A percentile compares a stretch with the other conserved stretches of the same genome.
Evolutionary conservation across 352 stramenopile species (phyloP).

Genomic region (Phytopythium mirpurense): DNA sequence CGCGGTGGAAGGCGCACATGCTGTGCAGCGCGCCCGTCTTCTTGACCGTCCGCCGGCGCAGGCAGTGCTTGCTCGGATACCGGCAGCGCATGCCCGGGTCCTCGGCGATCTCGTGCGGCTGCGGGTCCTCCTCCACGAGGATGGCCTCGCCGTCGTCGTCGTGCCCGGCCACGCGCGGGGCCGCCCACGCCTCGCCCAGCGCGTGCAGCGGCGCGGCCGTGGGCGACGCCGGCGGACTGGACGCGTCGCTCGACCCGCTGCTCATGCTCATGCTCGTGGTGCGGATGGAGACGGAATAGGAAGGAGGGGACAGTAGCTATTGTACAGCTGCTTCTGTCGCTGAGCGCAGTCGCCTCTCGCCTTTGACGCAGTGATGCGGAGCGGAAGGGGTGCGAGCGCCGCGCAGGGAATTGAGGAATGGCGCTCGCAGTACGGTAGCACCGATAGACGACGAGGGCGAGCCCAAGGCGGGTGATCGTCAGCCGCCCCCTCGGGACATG

Average conservation of each 20-base stretch:
- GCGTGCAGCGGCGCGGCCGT: not conserved
- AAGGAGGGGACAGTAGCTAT: too few species aligned
- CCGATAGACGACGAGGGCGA: not conserved
- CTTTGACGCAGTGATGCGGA: not conserved
- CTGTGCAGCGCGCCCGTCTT: slow-evolving; percentile 52
- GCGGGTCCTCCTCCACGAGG: slow-evolving; percentile 27
- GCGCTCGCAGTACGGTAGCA: not conserved
- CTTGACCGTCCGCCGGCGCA: slow-evolving; percentile 50
- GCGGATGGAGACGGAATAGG: too few species aligned
- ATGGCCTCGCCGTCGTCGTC: slow-evolving; percentile 27
- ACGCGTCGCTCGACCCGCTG: not conserved
- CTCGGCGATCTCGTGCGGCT: slow-evolving; percentile 30
- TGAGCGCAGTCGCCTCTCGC: not conserved
- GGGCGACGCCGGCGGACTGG: not conserved
- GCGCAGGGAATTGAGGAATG: not conserved
- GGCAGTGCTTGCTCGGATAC: slow-evolving; percentile 51
- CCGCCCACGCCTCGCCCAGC: slow-evolving; percentile 2
- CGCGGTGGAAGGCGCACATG: slow-evolving; percentile 54
- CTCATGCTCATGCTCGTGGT: not conserved
- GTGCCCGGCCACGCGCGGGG: slow-evolving; percentile 5
- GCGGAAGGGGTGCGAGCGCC: not conserved
- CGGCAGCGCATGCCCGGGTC: slow-evolving; percentile 34
- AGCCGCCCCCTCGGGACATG: too few species aligned
- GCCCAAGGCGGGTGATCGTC: too few species aligned
- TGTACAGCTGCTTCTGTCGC: not conserved